Evolutionary conservation across 2,329 filamentous ascomycete species (phyloP).

Genomic region (Drechslera avenae): DNA sequence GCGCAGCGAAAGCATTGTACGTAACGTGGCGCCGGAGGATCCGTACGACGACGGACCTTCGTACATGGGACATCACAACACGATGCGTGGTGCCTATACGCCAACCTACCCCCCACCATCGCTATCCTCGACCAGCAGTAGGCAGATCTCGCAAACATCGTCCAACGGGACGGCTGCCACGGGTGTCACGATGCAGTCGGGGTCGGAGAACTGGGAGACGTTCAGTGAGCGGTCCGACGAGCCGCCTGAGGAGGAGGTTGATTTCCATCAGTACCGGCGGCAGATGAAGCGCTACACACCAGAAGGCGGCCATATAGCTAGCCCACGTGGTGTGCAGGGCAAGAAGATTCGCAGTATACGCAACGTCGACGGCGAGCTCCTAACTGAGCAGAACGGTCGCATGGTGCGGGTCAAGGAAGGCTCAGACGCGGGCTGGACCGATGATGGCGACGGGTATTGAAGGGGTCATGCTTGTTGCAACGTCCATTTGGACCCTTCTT

Average conservation of each 20-base stretch:
- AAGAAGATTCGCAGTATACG: conserved; percentile 52
- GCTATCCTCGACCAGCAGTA: conserved; percentile 45
- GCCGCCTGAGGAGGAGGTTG: conserved; percentile 67
- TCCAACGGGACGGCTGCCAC: conserved; percentile 44
- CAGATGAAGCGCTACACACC: conserved; percentile 66
- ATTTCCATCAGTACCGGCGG: conserved; percentile 77
- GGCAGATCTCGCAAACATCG: conserved; percentile 75
- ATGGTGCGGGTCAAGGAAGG: conserved; percentile 54
- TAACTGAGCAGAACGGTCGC: conserved; percentile 51
- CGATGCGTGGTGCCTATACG: conserved; percentile 34
- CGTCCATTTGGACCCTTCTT: conserved; percentile 9
- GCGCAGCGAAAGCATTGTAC: conserved; percentile 63
- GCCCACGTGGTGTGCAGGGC: conserved; percentile 41
- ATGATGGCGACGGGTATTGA: conserved; percentile 51
- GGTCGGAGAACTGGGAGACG: conserved; percentile 97
- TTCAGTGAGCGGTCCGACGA: conserved; percentile 84
- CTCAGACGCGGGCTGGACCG: conserved; percentile 61
- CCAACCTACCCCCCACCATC: conserved; percentile 36
- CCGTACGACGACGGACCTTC: conserved; percentile 69
- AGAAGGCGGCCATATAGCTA: conserved; percentile 43
- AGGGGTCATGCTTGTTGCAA: conserved; percentile 5
- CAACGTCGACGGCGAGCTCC: conserved; percentile 50
- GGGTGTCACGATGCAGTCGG: conserved; percentile 69
- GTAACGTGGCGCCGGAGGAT: conserved; percentile 74
- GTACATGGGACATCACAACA: conserved; percentile 43